A percentile compares a stretch with the other conserved stretches of the same genome.
Evolutionary conservation across 805 yeast genomes (phyloP).

Genomic region (Middelhovenomyces tepae): DNA sequence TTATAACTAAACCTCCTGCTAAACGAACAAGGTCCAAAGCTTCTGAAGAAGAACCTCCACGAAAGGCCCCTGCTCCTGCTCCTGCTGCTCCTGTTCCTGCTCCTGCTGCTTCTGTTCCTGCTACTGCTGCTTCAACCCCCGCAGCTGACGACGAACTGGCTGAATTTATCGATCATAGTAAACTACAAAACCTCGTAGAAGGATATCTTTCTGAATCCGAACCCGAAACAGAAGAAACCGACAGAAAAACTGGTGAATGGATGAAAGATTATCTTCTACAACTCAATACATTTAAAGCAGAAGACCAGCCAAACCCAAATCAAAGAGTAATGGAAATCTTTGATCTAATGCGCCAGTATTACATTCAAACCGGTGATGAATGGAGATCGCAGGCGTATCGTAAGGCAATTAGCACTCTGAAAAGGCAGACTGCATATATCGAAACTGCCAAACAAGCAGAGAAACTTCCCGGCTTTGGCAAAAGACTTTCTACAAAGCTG

Average conservation of each 20-base stretch:
- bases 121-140: too few relatives aligned
- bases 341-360: conserved; percentile 25
- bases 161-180: conserved; percentile 5
- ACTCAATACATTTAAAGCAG: conserved; percentile 1
- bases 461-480: conserved; percentile 34
- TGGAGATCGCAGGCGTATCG: conserved; percentile 36
- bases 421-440: conserved; percentile 24
- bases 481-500: conserved; percentile 34
- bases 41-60: too few relatives aligned
- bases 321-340: conserved; percentile 26
- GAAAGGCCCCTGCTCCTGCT: too few relatives aligned
- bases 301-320: conserved; percentile 21
- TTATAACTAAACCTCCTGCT: too few relatives aligned
- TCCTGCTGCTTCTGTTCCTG: too few relatives aligned
- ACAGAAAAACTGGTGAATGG: conserved; percentile 2
- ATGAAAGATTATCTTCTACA: conserved; percentile 4
- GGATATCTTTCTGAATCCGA: conserved; percentile 1
- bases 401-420: conserved; percentile 34
- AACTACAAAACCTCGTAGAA: conserved; percentile 2
- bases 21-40: too few relatives aligned
- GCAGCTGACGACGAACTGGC: conserved; percentile 5
- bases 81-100: too few relatives aligned
- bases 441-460: conserved; percentile 32
- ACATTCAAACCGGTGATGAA: conserved; percentile 28
- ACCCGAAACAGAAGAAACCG: background rate